These are phyloP conservation scores for Azolla pinnata DNA, from an alignment of 75 land plant genomes.

Conservation along the genomic window DNA sequence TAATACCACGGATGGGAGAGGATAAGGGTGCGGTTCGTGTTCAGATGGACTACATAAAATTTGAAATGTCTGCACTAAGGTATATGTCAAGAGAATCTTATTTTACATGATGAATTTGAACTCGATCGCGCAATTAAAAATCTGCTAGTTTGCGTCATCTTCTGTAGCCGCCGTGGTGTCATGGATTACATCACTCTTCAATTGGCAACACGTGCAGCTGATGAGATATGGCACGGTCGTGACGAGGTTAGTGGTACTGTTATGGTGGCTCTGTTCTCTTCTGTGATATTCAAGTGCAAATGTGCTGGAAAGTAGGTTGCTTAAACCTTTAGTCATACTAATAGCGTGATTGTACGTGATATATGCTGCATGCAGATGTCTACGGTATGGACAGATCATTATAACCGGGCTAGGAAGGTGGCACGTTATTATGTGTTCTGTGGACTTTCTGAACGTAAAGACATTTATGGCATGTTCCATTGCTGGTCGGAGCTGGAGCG, in stretches of 20 bases:
- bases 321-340: no score
- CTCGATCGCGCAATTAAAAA: no score
- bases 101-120: no score
- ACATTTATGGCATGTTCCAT: constrained; percentile 51
- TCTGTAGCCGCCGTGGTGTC: constrained; percentile 76
- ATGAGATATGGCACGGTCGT: constrained; percentile 80
- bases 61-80: constrained; percentile 38
- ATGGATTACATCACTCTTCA: constrained; percentile 88
- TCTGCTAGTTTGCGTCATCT: no score
- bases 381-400: constrained; percentile 85
- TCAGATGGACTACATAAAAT: constrained; percentile 53
- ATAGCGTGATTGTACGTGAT: no score
- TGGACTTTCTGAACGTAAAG: constrained; percentile 69
- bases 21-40: constrained; percentile 73
- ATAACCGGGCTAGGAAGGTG: constrained; percentile 71
- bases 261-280: background rate
- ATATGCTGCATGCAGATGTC: constrained; percentile 45
- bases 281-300: constrained; percentile 4
- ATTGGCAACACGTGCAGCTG: constrained; percentile 93
- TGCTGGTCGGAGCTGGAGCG: constrained; percentile 54
- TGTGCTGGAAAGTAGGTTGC: background rate
- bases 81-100: background rate
- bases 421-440: constrained; percentile 73
- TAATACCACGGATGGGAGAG: constrained; percentile 69
- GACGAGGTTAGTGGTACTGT: constrained; percentile 37